These are phyloP conservation scores for Cyberlindnera maritima DNA, from an alignment of 805 yeast genomes.

Conservation along the genomic window DNA sequence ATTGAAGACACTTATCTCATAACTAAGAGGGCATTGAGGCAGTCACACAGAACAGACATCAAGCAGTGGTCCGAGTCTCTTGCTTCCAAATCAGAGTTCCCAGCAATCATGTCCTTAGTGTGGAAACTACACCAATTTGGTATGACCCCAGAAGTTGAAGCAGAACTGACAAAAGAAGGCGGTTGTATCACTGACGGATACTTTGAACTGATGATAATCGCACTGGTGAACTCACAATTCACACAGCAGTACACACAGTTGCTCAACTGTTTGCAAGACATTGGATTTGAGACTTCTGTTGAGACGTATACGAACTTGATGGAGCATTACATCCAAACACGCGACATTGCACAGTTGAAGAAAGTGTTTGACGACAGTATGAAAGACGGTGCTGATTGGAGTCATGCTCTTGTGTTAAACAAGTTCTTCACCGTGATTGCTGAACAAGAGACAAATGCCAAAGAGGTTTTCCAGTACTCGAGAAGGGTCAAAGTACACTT, in stretches of 20 bases:
- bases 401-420: slow-evolving; percentile 23
- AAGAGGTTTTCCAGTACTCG: slow-evolving; percentile 34
- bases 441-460: slow-evolving; percentile 19
- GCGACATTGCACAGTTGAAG: slow-evolving; percentile 14
- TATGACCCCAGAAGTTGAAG: not conserved
- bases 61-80: not conserved
- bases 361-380: slow-evolving; percentile 35
- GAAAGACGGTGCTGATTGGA: slow-evolving; percentile 44
- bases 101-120: not conserved
- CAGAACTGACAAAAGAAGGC: not conserved
- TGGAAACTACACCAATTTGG: slow-evolving; percentile 6
- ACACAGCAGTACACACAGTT: too few relatives aligned
- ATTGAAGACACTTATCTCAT: not conserved
- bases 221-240: slow-evolving; percentile 3
- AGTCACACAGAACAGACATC: not conserved
- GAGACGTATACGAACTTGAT: slow-evolving; percentile 15
- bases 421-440: slow-evolving; percentile 30
- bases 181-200: not conserved
- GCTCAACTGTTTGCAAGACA: slow-evolving; percentile 4
- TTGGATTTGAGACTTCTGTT: slow-evolving; percentile 3
- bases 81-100: not conserved
- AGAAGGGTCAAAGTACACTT: slow-evolving; percentile 41
- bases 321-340: slow-evolving; percentile 8
- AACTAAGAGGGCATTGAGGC: slow-evolving; percentile 2
- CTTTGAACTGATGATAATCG: slow-evolving; percentile 3